These are phyloP conservation scores for Melastoma malabathricum DNA, from an alignment of 345 rosid species.

Conservation along the genomic window DNA sequence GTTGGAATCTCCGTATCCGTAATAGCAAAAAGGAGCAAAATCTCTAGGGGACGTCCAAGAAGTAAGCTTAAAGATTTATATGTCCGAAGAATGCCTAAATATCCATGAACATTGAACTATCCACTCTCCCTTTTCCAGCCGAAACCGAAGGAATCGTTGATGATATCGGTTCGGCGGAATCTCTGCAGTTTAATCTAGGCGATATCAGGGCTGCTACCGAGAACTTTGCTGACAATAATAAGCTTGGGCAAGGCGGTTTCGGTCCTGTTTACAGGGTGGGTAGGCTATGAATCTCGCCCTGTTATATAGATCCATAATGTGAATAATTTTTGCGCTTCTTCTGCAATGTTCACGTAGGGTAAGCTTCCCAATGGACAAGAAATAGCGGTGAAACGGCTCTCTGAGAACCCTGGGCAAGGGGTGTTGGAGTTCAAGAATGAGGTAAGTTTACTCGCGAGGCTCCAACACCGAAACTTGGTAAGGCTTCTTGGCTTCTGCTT, in stretches of 20 bases:
- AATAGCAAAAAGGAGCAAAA: no score
- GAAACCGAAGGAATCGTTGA: no score
- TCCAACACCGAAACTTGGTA: conserved; percentile 32
- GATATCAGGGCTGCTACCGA: conserved; percentile 39
- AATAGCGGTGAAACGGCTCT: conserved; percentile 26
- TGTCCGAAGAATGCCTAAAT: no score
- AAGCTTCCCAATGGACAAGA: conserved; percentile 13
- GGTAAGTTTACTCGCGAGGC: conserved; percentile 19
- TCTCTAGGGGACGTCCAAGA: no score
- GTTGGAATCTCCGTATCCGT: no score
- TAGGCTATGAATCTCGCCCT: no score
- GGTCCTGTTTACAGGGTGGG: conserved; percentile 85
- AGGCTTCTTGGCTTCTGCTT: conserved; percentile 24
- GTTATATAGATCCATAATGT: no score
- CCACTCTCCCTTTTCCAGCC: no score
- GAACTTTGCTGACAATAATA: conserved; percentile 51
- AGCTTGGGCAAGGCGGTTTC: conserved; percentile 75
- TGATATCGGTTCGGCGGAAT: no score
- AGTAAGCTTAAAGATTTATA: no score
- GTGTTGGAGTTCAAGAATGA: conserved; percentile 30
- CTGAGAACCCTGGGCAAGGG: conserved; percentile 28
- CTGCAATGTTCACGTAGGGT: conserved; percentile 14
- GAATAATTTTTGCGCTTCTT: no score
- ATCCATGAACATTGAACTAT: no score
- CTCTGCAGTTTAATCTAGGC: conserved; percentile 18